Percentiles rank a stretch among this genome's conserved stretches.
Conservation (phyloP, 257 asterid genomes). For the Nicotiana attenuata region DNA sequence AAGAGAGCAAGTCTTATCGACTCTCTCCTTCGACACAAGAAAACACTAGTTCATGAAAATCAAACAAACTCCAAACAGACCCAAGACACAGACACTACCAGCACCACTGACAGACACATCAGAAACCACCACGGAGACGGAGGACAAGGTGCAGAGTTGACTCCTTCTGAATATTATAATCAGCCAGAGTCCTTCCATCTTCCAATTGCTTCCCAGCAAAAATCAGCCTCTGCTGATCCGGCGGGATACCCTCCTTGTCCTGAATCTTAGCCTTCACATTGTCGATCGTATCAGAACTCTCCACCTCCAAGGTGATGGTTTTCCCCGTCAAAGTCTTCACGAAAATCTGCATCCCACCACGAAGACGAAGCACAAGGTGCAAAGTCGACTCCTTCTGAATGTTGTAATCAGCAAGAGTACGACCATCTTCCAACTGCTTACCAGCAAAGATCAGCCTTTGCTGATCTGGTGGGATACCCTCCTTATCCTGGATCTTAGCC, state of each 20-base stretch:
- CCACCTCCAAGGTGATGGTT: slow-evolving; percentile 18
- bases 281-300: slow-evolving; percentile 15
- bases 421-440: neutral
- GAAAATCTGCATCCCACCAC: slow-evolving; percentile 19
- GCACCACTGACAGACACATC: neutral
- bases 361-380: neutral
- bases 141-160: slow-evolving; percentile 12
- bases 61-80: neutral
- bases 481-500: neutral
- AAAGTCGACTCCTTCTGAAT: neutral
- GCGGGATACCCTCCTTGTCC: slow-evolving; percentile 17
- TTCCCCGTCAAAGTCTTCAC: slow-evolving; percentile 17
- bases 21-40: no score
- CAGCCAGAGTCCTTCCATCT: slow-evolving; percentile 15
- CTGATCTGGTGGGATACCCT: neutral
- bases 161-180: slow-evolving; percentile 16
- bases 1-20: neutral
- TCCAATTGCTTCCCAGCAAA: slow-evolving; percentile 16
- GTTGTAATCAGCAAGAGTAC: neutral
- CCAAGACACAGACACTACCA: neutral
- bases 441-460: neutral
- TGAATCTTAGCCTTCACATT: slow-evolving; percentile 16
- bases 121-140: slow-evolving; percentile 8
- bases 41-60: no score
- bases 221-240: slow-evolving; percentile 18